phyloP scores from a whole-genome alignment of 805 yeast genomes.

The Candida orba region DNA sequence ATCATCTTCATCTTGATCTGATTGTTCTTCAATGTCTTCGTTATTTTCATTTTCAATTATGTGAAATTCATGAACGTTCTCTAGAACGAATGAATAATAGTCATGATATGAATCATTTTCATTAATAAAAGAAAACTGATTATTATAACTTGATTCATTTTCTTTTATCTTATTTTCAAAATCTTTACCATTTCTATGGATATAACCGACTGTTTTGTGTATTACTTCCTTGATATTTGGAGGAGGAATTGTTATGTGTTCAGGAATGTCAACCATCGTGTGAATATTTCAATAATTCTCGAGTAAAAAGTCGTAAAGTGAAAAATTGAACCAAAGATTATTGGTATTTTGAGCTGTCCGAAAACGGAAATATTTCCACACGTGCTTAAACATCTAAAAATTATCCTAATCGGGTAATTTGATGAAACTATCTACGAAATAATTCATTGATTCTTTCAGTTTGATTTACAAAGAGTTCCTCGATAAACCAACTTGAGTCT shows the following conservation, averaged over 20 bases:
- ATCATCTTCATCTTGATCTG: slow-evolving; percentile 10
- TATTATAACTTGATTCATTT: slow-evolving; percentile 41
- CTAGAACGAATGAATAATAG: slow-evolving; percentile 47
- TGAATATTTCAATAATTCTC: too few species aligned
- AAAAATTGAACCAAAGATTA: too few species aligned
- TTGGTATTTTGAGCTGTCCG: too few species aligned
- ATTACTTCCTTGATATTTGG: slow-evolving; percentile 44
- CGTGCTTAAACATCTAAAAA: too few species aligned
- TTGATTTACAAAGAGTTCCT: too few species aligned
- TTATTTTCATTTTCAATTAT: neutral
- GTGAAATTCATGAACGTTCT: slow-evolving; percentile 11
- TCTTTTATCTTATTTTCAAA: slow-evolving; percentile 54
- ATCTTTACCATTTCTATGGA: slow-evolving; percentile 55
- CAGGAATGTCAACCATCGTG: slow-evolving; percentile 27
- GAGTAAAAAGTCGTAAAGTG: too few species aligned
- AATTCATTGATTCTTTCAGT: too few species aligned
- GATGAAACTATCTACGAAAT: too few species aligned
- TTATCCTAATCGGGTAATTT: too few species aligned
- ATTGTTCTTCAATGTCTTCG: neutral
- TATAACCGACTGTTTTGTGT: slow-evolving; percentile 66
- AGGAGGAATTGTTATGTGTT: slow-evolving; percentile 47
- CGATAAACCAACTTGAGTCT: too few species aligned
- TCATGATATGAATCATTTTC: slow-evolving; percentile 46
- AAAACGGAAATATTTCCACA: too few species aligned
- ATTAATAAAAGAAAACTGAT: slow-evolving; percentile 58